A percentile compares a stretch with the other conserved stretches of the same genome.
These are phyloP conservation scores for Thozetella sp. DNA, from an alignment of 495 filamentous ascomycete species.

Conservation along the genomic window DNA sequence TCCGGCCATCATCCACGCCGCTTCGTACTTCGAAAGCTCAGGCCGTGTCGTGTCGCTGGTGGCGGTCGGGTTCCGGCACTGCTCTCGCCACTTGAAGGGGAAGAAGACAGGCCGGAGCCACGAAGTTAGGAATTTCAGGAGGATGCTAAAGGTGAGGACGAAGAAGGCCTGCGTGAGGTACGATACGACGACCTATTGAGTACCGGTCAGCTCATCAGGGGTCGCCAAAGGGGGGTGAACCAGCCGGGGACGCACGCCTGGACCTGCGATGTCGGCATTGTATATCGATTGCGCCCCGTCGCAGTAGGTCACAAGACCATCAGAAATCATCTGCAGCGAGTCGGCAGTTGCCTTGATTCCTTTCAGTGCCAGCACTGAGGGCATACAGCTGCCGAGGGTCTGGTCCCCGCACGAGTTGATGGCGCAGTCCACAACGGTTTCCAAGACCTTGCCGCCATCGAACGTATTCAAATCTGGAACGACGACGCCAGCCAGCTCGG, in stretches of 20 bases:
- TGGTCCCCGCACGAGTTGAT: neutral
- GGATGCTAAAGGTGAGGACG: constrained; percentile 2
- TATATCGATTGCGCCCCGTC: neutral
- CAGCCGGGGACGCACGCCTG: constrained; percentile 5
- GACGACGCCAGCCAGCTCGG: neutral
- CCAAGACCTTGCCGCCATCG: neutral
- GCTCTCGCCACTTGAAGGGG: neutral
- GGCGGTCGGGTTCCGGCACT: neutral
- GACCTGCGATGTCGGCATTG: constrained; percentile 9
- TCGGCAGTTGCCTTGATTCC: neutral
- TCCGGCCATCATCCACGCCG: neutral
- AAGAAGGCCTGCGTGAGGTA: constrained; percentile 8
- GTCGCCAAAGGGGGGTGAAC: neutral
- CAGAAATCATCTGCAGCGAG: neutral
- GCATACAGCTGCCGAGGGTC: neutral
- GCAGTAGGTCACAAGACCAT: neutral
- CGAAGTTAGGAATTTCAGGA: neutral
- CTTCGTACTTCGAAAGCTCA: neutral
- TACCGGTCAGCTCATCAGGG: too few relatives aligned
- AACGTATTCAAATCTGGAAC: neutral
- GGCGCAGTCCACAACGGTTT: neutral
- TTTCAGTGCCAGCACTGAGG: neutral
- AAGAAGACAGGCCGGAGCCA: neutral
- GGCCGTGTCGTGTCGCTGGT: neutral
- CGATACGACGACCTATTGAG: constrained; percentile 9